Evolutionary conservation across 176 grass and related monocot species (phyloP), one percentile per base, ranked within the genome.

Genomic region (Urochloa ruziziensis): DNA sequence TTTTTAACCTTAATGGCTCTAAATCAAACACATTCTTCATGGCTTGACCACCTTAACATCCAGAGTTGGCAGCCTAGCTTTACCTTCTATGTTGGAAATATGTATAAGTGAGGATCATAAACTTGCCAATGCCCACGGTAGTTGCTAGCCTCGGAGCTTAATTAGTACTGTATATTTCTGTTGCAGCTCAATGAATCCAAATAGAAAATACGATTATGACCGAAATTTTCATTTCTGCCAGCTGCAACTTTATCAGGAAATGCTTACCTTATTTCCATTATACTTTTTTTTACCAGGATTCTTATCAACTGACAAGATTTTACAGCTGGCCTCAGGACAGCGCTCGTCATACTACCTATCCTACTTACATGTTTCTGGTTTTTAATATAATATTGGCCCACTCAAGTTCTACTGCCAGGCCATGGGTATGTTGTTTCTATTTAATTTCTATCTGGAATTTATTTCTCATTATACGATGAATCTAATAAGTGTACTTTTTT

Each of bases 251-350:
- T 75, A 2, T 33, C 62, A 10, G 60, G 33, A 59, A 23, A 11
- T 37, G 29, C 25, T 53, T 62, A 82, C 11, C 11, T 12, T 6
- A 12, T 53, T 70, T 34, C 4, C 3, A 52, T 56, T 3, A 19
- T n/a, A n/a, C n/a, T 77, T 60, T 37, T 58, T 65, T 67, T 4
- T 58, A 69, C 53, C 70, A 82, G 71, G 82, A 32, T 61, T 69
- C 16, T 24, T 32, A 8, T 82, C 68, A 15, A 33, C 75, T 69
- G 42, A 37, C 72, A 77, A 51, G 30, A 52, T 25, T 70, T 74
- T 59, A 54, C 15, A 27, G 24, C 60, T 49, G 30, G 17, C 29
- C n/a, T 75, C 3, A 42, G 24, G 53, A 2, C 24, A 17, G 75
- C 14, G 9, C 12, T 66, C 19, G 16, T 43, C 39, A 67, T 78